These are phyloP conservation scores for Umbelopsis sp. DNA, from an alignment of 192 early-diverging fungal genomes.

Conservation along the genomic window DNA sequence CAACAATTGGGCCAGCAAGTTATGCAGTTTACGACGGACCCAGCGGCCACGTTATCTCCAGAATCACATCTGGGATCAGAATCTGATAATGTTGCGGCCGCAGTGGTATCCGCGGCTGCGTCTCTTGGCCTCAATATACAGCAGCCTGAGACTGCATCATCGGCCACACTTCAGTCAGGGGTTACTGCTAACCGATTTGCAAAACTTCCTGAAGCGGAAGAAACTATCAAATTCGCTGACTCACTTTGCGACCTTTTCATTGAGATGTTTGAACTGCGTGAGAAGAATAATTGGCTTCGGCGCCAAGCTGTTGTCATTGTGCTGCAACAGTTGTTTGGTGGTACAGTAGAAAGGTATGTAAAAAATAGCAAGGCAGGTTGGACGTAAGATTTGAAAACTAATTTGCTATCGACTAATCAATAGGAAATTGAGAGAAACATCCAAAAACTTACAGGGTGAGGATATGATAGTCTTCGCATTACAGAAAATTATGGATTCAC, in stretches of 20 bases:
- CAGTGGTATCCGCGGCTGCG: constrained; percentile 23
- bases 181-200: constrained; percentile 2
- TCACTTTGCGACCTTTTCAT: constrained; percentile 82
- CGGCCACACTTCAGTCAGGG: constrained; percentile 20
- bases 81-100: constrained; percentile 21
- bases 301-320: constrained; percentile 85
- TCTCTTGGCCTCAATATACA: constrained; percentile 18
- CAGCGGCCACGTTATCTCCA: not conserved
- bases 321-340: constrained; percentile 86
- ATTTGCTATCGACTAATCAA: constrained; percentile 23
- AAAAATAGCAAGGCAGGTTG: constrained; percentile 36
- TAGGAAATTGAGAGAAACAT: constrained; percentile 47
- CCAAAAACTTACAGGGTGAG: constrained; percentile 42
- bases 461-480: constrained; percentile 50
- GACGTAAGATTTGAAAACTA: constrained; percentile 10
- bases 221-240: constrained; percentile 61
- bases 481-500: constrained; percentile 39
- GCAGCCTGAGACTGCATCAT: constrained; percentile 4
- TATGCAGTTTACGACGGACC: constrained; percentile 46
- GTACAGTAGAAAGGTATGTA: constrained; percentile 77
- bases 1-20: constrained; percentile 70
- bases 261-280: constrained; percentile 92
- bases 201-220: constrained; percentile 34
- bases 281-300: constrained; percentile 85
- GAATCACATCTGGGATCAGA: not conserved